Base-by-base conservation (phyloP, 139 green algal genomes). In the Axilococcus clingmanii region DNA sequence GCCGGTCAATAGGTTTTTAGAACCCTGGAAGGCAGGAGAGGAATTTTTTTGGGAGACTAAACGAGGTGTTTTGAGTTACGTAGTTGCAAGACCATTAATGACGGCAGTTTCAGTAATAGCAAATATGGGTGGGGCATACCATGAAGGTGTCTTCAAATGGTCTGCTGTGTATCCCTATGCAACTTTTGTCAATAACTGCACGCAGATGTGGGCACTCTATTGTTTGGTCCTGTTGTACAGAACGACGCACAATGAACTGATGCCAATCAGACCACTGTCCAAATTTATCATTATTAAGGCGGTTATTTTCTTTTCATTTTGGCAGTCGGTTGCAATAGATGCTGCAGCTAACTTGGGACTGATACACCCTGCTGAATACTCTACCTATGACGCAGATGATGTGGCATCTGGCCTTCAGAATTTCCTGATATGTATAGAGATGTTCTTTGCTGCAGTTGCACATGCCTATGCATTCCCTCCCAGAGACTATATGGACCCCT, bases 211-310 rank as follows among this genome's bases (percentile, higher is more conserved):
- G 84, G 87, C 90, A 16, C 64, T 97, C 28, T 97, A 97, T 67
- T 96, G 87, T 73, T 72, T 97, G 23, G 72, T 94, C 15, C 74
- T 94, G 57, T 76, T 97, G 50, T 95, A 94, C 72, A 58, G 73
- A 11, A 77, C 77, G 12, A 86, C 81, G 19, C 69, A 86, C 24
- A 52, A 77, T 4, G 87, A 97, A 79, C 80, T 97, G 41, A 63
- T 55, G 20, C 87, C 87, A 52, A 94, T 96, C 60, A 65, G 79
- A 14, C 90, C 90, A 25, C 68, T 96, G 17, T 68, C 75, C 57
- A 96, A 97, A 68, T 97, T 97, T 64, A 36, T 94, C 23, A 80
- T 73, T 40, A 91, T 97, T 59, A 97, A 97, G 66, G 74, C 78
- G 1, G 77, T 97, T 9, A 81, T 97, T 14, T 97, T 97, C 62